phyloP scores from a whole-genome alignment of 225 moss, liverwort and hornwort species.

The Marchantia polymorpha region DNA sequence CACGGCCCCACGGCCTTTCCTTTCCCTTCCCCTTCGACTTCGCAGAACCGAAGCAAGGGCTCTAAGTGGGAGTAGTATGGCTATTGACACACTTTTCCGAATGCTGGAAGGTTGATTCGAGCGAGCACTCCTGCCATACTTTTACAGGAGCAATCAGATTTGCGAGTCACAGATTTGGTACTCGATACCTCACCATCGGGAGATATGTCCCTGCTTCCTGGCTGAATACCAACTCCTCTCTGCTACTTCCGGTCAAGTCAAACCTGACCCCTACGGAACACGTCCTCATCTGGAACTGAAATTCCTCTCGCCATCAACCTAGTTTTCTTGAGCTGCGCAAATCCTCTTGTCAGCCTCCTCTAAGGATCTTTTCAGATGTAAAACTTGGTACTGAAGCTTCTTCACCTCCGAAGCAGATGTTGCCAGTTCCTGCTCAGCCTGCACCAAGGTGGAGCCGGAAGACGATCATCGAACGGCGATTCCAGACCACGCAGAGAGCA shows the following conservation, averaged over 20 bases:
- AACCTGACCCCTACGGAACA: neutral
- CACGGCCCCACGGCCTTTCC: no score
- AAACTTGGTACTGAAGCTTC: conserved; percentile 41
- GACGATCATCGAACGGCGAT: neutral
- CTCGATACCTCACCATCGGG: no score
- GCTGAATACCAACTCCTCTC: neutral
- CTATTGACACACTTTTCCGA: no score
- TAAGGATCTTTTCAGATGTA: conserved; percentile 40
- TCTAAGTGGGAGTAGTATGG: no score
- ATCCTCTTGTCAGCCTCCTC: conserved; percentile 41
- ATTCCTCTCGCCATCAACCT: neutral
- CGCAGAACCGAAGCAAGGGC: no score
- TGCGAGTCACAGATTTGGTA: no score
- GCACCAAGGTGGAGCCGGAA: neutral
- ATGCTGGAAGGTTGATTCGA: no score
- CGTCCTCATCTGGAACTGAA: neutral
- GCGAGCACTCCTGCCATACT: no score
- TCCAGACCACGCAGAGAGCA: neutral
- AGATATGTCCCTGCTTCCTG: no score
- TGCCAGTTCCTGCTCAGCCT: conserved; percentile 32
- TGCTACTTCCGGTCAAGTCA: neutral
- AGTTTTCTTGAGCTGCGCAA: conserved; percentile 6
- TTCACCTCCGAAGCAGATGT: conserved; percentile 28
- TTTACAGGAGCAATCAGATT: no score
- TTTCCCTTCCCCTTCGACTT: no score